Percentiles rank a stretch among this genome's conserved stretches.
These are phyloP conservation scores for Colletotrichum limetticola DNA, from an alignment of 2,329 filamentous ascomycete genomes.

Conservation along the genomic window DNA sequence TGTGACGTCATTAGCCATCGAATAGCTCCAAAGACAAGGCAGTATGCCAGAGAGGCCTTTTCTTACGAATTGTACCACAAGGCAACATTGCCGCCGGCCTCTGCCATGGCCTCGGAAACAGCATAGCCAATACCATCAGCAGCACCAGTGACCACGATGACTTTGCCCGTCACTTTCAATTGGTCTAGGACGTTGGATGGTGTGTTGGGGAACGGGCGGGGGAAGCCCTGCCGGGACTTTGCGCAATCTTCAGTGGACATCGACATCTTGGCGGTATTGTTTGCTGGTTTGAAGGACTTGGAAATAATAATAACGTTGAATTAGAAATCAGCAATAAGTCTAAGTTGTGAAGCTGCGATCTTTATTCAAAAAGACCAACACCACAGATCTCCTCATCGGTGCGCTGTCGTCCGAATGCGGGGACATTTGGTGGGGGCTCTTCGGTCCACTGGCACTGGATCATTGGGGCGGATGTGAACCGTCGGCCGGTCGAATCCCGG, in stretches of 20 bases:
- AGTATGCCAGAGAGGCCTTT: background rate
- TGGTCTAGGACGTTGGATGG: conserved; percentile 57
- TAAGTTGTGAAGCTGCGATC: background rate
- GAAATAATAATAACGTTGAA: too few species aligned
- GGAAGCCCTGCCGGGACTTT: conserved; percentile 45
- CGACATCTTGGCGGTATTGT: conserved; percentile 48
- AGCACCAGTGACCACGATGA: conserved; percentile 56
- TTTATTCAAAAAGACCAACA: background rate
- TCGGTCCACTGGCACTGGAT: background rate
- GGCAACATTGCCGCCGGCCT: conserved; percentile 54
- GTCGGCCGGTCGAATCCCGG: conserved; percentile 16
- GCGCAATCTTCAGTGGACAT: conserved; percentile 47
- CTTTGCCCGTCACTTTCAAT: conserved; percentile 52
- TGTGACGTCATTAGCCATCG: background rate
- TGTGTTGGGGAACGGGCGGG: conserved; percentile 49
- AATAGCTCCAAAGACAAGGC: background rate
- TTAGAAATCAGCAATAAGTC: background rate
- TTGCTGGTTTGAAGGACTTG: background rate
- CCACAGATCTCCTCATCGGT: conserved; percentile 21
- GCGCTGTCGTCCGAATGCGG: conserved; percentile 26
- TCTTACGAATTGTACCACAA: conserved; percentile 48
- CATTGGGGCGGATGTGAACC: conserved; percentile 25
- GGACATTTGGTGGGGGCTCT: conserved; percentile 1
- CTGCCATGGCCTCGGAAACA: conserved; percentile 57
- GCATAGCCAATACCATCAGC: conserved; percentile 57